Conservation (phyloP, 2,329 filamentous ascomycete genomes). For the Didymella glomerata region DNA sequence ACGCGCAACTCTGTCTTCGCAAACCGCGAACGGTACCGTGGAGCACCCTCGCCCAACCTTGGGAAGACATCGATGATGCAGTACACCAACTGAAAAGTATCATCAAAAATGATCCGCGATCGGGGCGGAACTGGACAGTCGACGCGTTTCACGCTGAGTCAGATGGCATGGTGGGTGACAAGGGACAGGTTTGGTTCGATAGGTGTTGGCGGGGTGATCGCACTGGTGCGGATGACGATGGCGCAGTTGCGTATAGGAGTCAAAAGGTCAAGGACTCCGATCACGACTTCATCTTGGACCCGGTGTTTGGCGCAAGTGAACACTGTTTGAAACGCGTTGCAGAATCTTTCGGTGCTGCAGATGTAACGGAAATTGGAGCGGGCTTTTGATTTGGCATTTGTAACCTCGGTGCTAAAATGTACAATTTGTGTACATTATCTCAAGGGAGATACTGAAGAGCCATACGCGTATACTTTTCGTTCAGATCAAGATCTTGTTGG, state of each 20-base stretch:
- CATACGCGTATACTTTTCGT: background rate
- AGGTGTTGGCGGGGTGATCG: slow-evolving; percentile 22
- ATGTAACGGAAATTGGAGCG: too few relatives aligned
- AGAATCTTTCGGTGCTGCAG: background rate
- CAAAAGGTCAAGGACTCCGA: slow-evolving; percentile 24
- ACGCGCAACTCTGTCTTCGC: slow-evolving; percentile 33
- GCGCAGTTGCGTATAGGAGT: slow-evolving; percentile 19
- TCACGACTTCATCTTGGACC: slow-evolving; percentile 33
- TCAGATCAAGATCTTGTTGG: background rate
- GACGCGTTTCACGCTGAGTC: slow-evolving; percentile 32
- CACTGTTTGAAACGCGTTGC: slow-evolving; percentile 28
- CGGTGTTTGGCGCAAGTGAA: slow-evolving; percentile 24
- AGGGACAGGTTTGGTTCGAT: slow-evolving; percentile 33
- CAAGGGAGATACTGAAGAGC: background rate
- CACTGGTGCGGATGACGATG: background rate
- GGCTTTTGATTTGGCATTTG: too few relatives aligned
- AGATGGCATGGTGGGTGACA: slow-evolving; percentile 33
- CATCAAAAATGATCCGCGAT: background rate
- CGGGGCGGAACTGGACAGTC: slow-evolving; percentile 14
- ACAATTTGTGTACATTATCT: too few relatives aligned
- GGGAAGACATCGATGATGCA: slow-evolving; percentile 31
- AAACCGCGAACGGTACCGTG: slow-evolving; percentile 25
- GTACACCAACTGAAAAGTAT: slow-evolving; percentile 16
- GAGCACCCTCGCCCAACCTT: slow-evolving; percentile 16
- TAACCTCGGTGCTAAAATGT: too few relatives aligned